Evolutionary conservation across 345 rosid genomes (phyloP).

Genomic region (Linum lewisii): DNA sequence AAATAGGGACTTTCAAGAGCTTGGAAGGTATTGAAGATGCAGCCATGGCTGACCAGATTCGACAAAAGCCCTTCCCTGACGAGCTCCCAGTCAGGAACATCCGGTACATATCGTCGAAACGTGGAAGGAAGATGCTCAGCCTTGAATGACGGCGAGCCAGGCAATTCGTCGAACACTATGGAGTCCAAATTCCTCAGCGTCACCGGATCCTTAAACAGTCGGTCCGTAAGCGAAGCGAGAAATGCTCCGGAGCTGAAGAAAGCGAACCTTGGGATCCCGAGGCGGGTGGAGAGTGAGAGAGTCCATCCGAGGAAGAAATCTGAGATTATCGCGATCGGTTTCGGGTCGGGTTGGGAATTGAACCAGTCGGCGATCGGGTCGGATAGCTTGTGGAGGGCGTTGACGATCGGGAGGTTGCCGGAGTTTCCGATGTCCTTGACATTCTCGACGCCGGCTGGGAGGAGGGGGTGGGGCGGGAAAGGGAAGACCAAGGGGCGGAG

Average conservation of each 20-base stretch:
- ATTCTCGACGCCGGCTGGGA: slow-evolving; percentile 52
- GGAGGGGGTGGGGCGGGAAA: slow-evolving; percentile 44
- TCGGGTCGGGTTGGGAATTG: slow-evolving; percentile 37
- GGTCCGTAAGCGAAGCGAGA: slow-evolving; percentile 17
- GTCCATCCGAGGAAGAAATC: slow-evolving; percentile 82
- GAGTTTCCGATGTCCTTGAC: slow-evolving; percentile 39
- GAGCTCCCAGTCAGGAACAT: slow-evolving; percentile 28
- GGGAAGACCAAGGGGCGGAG: slow-evolving; percentile 20
- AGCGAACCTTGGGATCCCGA: slow-evolving; percentile 35
- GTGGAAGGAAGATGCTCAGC: slow-evolving; percentile 40
- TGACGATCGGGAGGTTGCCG: slow-evolving; percentile 33
- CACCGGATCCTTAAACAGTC: slow-evolving; percentile 24
- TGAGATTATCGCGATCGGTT: slow-evolving; percentile 52
- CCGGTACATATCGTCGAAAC: slow-evolving; percentile 17
- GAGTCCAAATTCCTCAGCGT: slow-evolving; percentile 11
- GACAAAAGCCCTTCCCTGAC: slow-evolving; percentile 23
- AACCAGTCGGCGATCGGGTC: slow-evolving; percentile 49
- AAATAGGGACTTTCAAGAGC: slow-evolving; percentile 36
- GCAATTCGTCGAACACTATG: slow-evolving; percentile 33
- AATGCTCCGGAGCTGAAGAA: slow-evolving; percentile 39
- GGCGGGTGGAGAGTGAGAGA: slow-evolving; percentile 25
- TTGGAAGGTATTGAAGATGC: slow-evolving; percentile 35
- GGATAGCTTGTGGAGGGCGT: slow-evolving; percentile 34
- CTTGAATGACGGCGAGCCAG: slow-evolving; percentile 37
- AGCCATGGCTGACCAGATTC: slow-evolving; percentile 34